A percentile compares a stretch with the other conserved stretches of the same genome.
phyloP scores from a whole-genome alignment of 192 early-diverging fungal species.

The Oehlia diaphana region DNA sequence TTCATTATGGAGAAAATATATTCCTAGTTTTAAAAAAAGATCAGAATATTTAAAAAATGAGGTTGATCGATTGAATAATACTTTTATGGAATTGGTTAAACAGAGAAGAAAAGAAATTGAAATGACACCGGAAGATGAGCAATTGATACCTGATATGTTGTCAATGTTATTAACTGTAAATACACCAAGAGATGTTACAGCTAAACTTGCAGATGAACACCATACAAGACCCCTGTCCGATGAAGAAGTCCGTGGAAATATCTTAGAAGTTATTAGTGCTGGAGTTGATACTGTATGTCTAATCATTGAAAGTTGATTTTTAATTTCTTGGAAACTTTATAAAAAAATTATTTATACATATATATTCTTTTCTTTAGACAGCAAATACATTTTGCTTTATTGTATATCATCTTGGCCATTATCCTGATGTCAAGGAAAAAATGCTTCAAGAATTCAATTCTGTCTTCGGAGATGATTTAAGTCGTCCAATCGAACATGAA shows the following conservation, averaged over 20 bases:
- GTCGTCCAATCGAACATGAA: constrained; percentile 5
- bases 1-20: background rate
- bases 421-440: constrained; percentile 13
- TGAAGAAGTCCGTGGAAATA: constrained; percentile 14
- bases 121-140: background rate
- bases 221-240: constrained; percentile 9
- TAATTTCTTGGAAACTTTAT: background rate
- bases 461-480: background rate
- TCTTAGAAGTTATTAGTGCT: constrained; percentile 13
- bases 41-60: background rate
- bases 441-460: constrained; percentile 16
- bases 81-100: background rate
- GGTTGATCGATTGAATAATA: background rate
- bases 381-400: constrained; percentile 24
- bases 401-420: background rate
- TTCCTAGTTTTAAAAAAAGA: background rate
- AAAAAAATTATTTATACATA: background rate
- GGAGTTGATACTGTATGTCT: constrained; percentile 22
- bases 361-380: constrained; percentile 11
- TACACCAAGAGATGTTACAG: constrained; percentile 15
- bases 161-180: constrained; percentile 24
- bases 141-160: constrained; percentile 10
- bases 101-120: constrained; percentile 22
- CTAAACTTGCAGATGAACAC: background rate
- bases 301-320: background rate